These are phyloP conservation scores for Syzygium jambos DNA, from an alignment of 345 rosid species.

Conservation along the genomic window DNA sequence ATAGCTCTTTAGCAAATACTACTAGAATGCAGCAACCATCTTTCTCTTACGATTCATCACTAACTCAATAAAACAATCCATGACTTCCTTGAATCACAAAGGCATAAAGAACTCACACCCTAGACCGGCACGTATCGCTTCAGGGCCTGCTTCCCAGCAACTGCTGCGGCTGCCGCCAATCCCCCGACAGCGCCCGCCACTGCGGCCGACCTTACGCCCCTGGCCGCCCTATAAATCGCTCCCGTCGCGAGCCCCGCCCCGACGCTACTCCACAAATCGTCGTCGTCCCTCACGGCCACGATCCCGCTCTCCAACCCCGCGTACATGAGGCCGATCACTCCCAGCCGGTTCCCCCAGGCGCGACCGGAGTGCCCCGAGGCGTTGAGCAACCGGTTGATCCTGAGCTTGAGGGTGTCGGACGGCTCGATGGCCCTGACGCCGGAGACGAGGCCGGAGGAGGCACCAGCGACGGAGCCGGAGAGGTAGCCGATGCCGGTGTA, in stretches of 20 bases:
- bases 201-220: constrained; percentile 91
- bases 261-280: constrained; percentile 86
- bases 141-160: constrained; percentile 64
- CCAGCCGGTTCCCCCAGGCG: constrained; percentile 72
- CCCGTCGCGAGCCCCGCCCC: constrained; percentile 93
- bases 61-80: not conserved
- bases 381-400: constrained; percentile 66
- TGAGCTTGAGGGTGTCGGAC: constrained; percentile 77
- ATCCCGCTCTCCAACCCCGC: constrained; percentile 77
- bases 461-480: constrained; percentile 59
- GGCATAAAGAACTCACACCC: constrained; percentile 1
- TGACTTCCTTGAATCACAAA: not conserved
- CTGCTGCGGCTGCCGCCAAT: constrained; percentile 64
- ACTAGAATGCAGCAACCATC: not conserved
- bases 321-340: constrained; percentile 68
- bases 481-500: constrained; percentile 86
- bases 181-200: constrained; percentile 97
- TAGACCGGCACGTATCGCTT: constrained; percentile 81
- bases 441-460: constrained; percentile 35
- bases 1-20: not conserved
- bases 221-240: constrained; percentile 77
- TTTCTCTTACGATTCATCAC: not conserved
- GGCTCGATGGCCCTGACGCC: constrained; percentile 61
- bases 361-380: constrained; percentile 75
- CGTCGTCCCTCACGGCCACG: constrained; percentile 53